Base-by-base conservation (phyloP, 2,329 filamentous ascomycete genomes). In the Rhynchosporium secalis region DNA sequence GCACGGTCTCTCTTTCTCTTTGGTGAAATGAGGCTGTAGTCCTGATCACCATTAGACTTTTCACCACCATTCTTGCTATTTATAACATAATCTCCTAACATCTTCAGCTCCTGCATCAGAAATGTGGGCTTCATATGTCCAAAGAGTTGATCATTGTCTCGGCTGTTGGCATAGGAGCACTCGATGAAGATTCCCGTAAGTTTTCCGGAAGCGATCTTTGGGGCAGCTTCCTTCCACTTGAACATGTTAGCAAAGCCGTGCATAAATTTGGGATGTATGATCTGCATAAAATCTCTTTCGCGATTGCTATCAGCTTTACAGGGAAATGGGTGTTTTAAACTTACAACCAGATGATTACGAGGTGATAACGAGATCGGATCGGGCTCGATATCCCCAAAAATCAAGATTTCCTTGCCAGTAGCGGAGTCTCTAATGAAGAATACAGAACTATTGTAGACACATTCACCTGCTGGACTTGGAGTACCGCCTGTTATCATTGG, bases 371-470 rank as follows among this genome's bases (percentile, higher is more conserved):
- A 96, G 31, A 98, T 77, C 8, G 86, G 88, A 75, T 99, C 95
- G 0, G 95, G 92, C 73, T 99, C 95, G 43, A 98, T 91, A 68
- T 99, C 95, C 20, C 95, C 95, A 73, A 97, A 98, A 55, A 99
- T 90, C 63, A 99, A 84, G 2, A 98, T 85, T 76, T 99, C 94
- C 38, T 83, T 83, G 1, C 85, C 83, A 0, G 86, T 89, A 0
- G 78, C 74, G 40, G 88, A 80, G 63, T 95, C 90, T 43, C 91
- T 89, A 67, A 99, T 90, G 75, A 99, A 98, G 76, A 93, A 98
- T 0, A 92, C 94, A 20, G 92, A 95, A 66, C 91, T 96, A 74
- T 97, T 92, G 64, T 91, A 89, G 1, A 92, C 89, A 69, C 88
- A 92, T 40, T 82, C 20, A n/a, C 41, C 12, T 15, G 13, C 5